These are phyloP conservation scores for Smallanthus sonchifolius DNA, from an alignment of 129 eudicot species.

Conservation along the genomic window DNA sequence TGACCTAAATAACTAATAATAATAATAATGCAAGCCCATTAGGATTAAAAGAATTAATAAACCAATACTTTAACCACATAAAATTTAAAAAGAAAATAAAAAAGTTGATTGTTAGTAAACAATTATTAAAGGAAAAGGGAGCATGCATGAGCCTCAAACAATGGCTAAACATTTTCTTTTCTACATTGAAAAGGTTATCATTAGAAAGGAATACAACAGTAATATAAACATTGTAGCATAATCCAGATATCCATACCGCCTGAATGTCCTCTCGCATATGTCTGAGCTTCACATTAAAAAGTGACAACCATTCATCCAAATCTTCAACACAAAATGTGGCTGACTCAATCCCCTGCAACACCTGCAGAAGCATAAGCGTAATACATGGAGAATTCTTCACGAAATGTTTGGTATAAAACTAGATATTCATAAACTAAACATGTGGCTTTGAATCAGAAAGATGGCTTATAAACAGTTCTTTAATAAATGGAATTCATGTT, in stretches of 20 bases:
- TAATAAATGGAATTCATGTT: background rate
- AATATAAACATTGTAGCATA: background rate
- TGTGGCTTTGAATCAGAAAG: background rate
- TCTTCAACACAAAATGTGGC: conserved; percentile 74
- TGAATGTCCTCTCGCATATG: conserved; percentile 97
- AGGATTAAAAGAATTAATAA: no score
- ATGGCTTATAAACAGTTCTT: background rate
- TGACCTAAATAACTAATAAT: no score
- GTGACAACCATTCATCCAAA: conserved; percentile 91
- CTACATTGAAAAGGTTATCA: background rate
- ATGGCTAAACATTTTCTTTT: background rate
- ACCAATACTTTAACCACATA: background rate
- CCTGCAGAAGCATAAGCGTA: conserved; percentile 43
- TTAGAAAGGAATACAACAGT: background rate
- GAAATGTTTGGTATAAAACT: background rate
- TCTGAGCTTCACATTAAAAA: conserved; percentile 80
- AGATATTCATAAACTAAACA: background rate
- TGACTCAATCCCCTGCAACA: conserved; percentile 60
- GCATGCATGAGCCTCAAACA: background rate
- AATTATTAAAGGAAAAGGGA: background rate
- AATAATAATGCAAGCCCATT: no score
- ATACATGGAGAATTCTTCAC: background rate
- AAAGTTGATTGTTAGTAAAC: background rate
- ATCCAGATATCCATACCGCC: conserved; percentile 49
- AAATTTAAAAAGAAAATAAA: background rate